Conservation (phyloP, 2,329 filamentous ascomycete genomes). For the Pyricularia sp. region DNA sequence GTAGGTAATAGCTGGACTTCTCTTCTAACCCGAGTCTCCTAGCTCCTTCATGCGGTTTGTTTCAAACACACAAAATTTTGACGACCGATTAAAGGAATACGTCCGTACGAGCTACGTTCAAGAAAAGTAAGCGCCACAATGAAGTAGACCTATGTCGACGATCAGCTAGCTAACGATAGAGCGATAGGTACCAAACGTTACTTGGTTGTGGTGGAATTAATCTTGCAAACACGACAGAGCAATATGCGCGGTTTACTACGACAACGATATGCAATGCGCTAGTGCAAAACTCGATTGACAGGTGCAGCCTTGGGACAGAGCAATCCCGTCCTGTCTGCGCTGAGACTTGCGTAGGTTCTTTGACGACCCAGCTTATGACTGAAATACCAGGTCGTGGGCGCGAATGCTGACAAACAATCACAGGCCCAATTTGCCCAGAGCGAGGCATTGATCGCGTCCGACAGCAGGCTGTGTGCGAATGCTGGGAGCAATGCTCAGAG, state of each 20-base stretch:
- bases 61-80: constrained; percentile 67
- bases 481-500: constrained; percentile 55
- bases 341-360: constrained; percentile 63
- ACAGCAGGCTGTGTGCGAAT: constrained; percentile 61
- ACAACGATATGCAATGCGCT: constrained; percentile 90
- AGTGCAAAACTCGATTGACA: constrained; percentile 72
- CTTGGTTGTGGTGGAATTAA: constrained; percentile 75
- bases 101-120: constrained; percentile 66
- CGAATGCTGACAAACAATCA: not conserved
- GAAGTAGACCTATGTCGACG: not conserved
- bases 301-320: constrained; percentile 57
- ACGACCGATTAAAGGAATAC: constrained; percentile 63
- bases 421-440: constrained; percentile 78
- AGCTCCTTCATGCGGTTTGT: constrained; percentile 84
- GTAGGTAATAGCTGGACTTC: not conserved
- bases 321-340: constrained; percentile 74
- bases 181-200: constrained; percentile 63
- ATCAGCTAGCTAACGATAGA: constrained; percentile 9
- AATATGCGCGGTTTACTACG: constrained; percentile 90
- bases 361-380: not conserved
- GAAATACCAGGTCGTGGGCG: too few species aligned
- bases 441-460: constrained; percentile 74
- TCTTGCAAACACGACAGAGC: constrained; percentile 65
- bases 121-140: constrained; percentile 52
- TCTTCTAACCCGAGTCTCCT: constrained; percentile 3